Base-by-base conservation (phyloP, 805 yeast genomes). In the Kodamaea leandrae region DNA sequence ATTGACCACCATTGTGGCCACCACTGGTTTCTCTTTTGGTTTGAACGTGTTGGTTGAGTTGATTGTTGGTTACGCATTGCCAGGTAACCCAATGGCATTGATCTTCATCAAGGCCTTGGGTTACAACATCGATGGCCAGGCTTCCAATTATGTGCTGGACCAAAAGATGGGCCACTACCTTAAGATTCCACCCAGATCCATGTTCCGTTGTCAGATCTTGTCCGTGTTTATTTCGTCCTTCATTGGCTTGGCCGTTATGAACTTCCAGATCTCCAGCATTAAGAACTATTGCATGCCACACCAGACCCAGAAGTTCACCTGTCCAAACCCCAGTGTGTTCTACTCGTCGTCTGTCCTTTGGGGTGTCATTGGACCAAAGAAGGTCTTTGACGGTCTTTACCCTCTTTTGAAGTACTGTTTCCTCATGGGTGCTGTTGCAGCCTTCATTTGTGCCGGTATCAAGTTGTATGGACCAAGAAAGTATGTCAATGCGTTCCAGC, bases 81-180 rank as follows among this genome's bases (percentile, higher is more conserved):
- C 67, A 17, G 68, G 68, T 32, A 64, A 63, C 39, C 60, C 61
- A 20, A 42, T 53, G 38, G 68, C 68, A 10, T 49, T 61, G 49
- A 57, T 50, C 71, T 69, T 76, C 49, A 70, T 79, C 64, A 80
- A 80, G 57, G 75, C 82, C 7, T 72, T 72, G 49, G 83, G 84
- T 17, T 76, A 70, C 55, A 74, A 75, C 48, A 69, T 78, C 27
- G 75, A 74, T 61, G 72, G 72, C 36, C 83, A 79, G 51, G 83
- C 84, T 1, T 66, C 76, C 34, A 64, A 68, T 39, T 78, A 71
- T 54, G 63, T 77, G 21, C 63, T 70, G 7, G 83, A 78, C 50
- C 74, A 77, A 68, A 82, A 82, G 51, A 55, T 78, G 56, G 85
- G 78, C 1, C 86, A 82, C 45, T 83, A 83, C 52, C 57, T 80